Conservation (phyloP, 371 early-diverging fungal species). For the Lichtheimia ramosa region DNA sequence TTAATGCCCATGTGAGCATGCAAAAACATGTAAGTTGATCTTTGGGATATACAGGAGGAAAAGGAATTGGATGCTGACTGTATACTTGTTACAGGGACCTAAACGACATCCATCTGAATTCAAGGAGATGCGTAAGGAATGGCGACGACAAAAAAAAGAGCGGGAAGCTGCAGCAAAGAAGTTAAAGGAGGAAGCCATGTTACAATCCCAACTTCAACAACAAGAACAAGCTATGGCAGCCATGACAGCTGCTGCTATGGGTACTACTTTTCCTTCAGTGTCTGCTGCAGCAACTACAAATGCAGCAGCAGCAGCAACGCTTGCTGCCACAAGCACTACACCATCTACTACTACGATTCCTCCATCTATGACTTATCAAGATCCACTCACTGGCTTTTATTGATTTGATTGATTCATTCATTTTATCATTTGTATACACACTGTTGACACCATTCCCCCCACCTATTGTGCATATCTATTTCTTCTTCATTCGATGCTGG, state of each 20-base stretch:
- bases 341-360: not conserved
- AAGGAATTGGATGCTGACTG: no score
- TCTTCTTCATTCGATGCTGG: no score
- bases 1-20: constrained; percentile 75
- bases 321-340: not conserved
- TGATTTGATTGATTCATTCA: constrained; percentile 13
- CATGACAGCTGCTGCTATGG: not conserved
- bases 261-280: not conserved
- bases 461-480: no score
- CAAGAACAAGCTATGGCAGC: not conserved
- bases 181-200: constrained; percentile 37
- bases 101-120: constrained; percentile 58
- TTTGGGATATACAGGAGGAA: not conserved
- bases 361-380: constrained; percentile 4
- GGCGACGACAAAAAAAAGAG: constrained; percentile 54
- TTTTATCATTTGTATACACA: no score
- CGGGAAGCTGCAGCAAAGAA: constrained; percentile 37
- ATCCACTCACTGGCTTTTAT: constrained; percentile 12
- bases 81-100: constrained; percentile 2
- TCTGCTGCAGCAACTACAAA: not conserved
- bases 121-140: constrained; percentile 61
- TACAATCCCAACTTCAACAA: constrained; percentile 16
- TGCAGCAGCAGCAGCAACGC: constrained; percentile 11
- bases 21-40: constrained; percentile 64
- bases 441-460: no score